Evolutionary conservation across 2,329 filamentous ascomycete species (phyloP).

Genomic region (Claviceps citrina): DNA sequence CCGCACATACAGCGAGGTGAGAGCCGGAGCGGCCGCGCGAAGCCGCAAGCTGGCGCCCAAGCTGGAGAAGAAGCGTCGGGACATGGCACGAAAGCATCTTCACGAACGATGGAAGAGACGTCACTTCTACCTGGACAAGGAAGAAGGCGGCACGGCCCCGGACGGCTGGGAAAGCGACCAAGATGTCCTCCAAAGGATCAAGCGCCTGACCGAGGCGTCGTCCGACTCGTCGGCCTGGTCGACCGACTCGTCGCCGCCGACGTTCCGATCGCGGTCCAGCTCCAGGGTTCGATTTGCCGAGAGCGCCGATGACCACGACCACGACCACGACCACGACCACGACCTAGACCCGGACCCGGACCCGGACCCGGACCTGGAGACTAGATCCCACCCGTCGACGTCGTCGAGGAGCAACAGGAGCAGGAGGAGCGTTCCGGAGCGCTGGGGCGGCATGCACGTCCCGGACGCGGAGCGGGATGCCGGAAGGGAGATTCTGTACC

Average conservation of each 20-base stretch:
- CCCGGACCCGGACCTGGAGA: constrained; percentile 32
- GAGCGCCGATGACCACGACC: constrained; percentile 39
- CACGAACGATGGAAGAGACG: constrained; percentile 62
- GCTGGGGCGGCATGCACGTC: constrained; percentile 65
- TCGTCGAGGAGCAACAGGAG: no score
- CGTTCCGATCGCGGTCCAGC: constrained; percentile 45
- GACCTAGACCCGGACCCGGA: constrained; percentile 10
- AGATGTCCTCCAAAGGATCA: constrained; percentile 32
- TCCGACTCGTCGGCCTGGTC: constrained; percentile 29
- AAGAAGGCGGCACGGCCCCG: constrained; percentile 57
- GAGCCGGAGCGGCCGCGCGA: constrained; percentile 21
- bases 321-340: no score
- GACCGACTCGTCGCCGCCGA: constrained; percentile 16
- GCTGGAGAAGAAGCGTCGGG: constrained; percentile 24
- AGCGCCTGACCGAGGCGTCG: constrained; percentile 22
- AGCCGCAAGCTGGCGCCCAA: constrained; percentile 22
- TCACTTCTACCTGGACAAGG: constrained; percentile 71
- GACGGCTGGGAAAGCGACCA: constrained; percentile 47
- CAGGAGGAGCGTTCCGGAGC: constrained; percentile 57
- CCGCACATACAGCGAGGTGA: constrained; percentile 25
- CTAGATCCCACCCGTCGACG: constrained; percentile 54
- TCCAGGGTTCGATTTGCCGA: constrained; percentile 69
- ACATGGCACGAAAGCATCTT: constrained; percentile 36
- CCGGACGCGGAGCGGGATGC: constrained; percentile 68
- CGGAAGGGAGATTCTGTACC: constrained; percentile 77